Evolutionary conservation across 768 basidiomycete genomes (phyloP), one percentile per base, ranked within the genome.

Genomic region (Trametes cubensis): DNA sequence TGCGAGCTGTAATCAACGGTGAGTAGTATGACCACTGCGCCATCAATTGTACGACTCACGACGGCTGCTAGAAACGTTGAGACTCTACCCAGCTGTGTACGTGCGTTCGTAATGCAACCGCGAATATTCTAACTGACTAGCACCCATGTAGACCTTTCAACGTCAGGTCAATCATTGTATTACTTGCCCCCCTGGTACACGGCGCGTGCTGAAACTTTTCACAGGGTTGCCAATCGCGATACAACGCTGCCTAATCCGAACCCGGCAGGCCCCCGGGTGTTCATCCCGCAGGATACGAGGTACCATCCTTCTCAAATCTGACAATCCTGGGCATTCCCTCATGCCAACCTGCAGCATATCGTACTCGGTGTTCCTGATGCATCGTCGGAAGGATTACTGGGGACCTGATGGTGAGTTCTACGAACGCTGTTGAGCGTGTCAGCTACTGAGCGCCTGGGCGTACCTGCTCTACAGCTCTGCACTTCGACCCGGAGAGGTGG

Each of bases 401-500:
- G 84, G 85, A 8, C 78, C 84, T 1, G 85, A 85, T 67, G 78
- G 76, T 72, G 28, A 64, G 61, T 23, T 14, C 7, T 34, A 8
- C 21, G 0, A 8, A 7, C n/a, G 4, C 15, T 26, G 10, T 17
- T 8, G 4, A 10, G 2, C 10, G 6, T 14, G 25, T 17, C 14
- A 17, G 14, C 20, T 25, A 2, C 21, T 25, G 4, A 26, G 47
- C 47, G 15, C 21, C 25, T 28, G 28, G 7, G 7, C 28, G 28
- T 28, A 28, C 28, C 25, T 14, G 23, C 46, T 3, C 23, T 3
- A 18, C 55, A 75, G 75, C 74, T 34, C 65, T 71, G 18, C 65
- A 76, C 50, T 88, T 88, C 64, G 86, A 88, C 66, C 87, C 87
- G 0, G 84, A 87, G 65, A 78, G 87, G 17, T 89, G 85, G 77